Percentiles rank a stretch among this genome's conserved stretches.
phyloP scores from a whole-genome alignment of 176 grass and related monocot species.

The Poa annua region DNA sequence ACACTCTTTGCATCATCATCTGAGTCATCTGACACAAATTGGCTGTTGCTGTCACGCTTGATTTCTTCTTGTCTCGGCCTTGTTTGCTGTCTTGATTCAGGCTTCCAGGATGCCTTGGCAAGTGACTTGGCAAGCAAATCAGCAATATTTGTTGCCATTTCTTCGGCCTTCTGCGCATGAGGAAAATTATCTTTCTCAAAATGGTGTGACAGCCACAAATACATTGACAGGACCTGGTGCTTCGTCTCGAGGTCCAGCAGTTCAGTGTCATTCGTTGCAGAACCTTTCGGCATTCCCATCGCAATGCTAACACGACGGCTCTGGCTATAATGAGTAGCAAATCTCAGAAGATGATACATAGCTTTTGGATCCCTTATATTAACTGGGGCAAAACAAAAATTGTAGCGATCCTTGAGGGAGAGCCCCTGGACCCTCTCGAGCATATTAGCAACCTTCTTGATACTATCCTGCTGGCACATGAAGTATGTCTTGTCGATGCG shows the following conservation, averaged over 20 bases:
- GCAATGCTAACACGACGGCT: constrained; percentile 77
- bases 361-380: constrained; percentile 98
- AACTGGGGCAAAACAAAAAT: constrained; percentile 88
- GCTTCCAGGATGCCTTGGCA: constrained; percentile 82
- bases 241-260: constrained; percentile 95
- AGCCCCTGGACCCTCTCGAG: constrained; percentile 78
- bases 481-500: constrained; percentile 77
- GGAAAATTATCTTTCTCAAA: constrained; percentile 85
- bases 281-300: constrained; percentile 84
- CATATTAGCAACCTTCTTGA: constrained; percentile 98
- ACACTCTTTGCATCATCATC: constrained; percentile 34
- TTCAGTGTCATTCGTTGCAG: constrained; percentile 89
- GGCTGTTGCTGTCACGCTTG: constrained; percentile 12
- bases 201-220: constrained; percentile 90
- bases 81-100: constrained; percentile 73
- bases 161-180: constrained; percentile 78
- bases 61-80: constrained; percentile 41
- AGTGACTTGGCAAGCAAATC: constrained; percentile 84
- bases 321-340: constrained; percentile 76
- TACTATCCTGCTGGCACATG: constrained; percentile 73
- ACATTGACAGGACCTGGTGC: constrained; percentile 95
- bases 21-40: constrained; percentile 35
- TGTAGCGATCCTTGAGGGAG: constrained; percentile 88
- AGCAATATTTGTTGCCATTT: constrained; percentile 78
- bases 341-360: constrained; percentile 94